These are phyloP conservation scores for Cryptosporidium sp. DNA, from an alignment of 169 alveolate genomes.

Conservation along the genomic window DNA sequence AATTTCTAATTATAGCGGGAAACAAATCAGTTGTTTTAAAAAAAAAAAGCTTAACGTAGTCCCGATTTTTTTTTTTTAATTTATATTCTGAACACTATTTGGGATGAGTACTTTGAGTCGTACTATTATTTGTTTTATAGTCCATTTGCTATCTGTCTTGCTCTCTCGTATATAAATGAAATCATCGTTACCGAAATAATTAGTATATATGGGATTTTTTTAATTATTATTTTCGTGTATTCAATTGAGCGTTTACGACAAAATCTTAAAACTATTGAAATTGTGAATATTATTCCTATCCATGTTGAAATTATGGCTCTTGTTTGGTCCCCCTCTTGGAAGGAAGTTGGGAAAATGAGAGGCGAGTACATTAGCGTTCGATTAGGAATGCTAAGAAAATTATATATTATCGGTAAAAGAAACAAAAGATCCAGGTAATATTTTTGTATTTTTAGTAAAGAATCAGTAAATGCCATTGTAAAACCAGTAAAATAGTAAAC, in stretches of 20 bases:
- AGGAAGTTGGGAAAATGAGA: conserved; percentile 18
- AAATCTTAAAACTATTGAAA: not conserved
- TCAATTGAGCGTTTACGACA: not conserved
- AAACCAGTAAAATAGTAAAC: conserved; percentile 39
- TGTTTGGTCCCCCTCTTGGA: not conserved
- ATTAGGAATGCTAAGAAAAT: not conserved
- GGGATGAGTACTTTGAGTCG: not conserved
- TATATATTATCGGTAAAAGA: conserved; percentile 28
- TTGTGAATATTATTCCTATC: conserved; percentile 31
- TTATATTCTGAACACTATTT: not conserved
- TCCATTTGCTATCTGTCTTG: conserved; percentile 1
- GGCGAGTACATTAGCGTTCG: conserved; percentile 11
- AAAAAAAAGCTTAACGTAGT: no score
- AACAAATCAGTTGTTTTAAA: not conserved
- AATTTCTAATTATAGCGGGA: conserved; percentile 13
- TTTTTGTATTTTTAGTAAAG: not conserved
- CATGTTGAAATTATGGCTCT: conserved; percentile 8
- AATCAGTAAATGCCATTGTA: conserved; percentile 15
- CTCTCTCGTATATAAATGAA: conserved; percentile 52
- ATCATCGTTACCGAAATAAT: not conserved
- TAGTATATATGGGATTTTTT: conserved; percentile 29
- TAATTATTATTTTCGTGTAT: not conserved
- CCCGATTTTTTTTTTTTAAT: no score
- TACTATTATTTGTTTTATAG: not conserved
- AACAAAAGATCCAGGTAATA: conserved; percentile 30